Evolutionary conservation across 768 basidiomycete species (phyloP), one percentile per base, ranked within the genome.

Genomic region (Mycena maculata): DNA sequence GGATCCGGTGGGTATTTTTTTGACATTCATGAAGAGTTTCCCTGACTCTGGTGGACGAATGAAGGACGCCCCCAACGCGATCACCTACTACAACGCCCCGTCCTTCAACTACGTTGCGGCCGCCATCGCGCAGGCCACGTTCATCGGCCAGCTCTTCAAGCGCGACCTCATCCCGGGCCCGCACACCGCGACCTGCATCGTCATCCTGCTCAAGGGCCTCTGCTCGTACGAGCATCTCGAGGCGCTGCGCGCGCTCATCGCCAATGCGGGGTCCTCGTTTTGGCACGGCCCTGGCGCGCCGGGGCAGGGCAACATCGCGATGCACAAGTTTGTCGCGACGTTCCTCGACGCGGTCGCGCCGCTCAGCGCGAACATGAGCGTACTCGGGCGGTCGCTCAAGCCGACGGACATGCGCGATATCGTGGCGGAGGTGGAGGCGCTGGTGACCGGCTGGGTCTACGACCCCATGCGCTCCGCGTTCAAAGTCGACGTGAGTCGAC

Each of bases 61-160:
- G 27, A 60, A 74, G 75, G 70, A 75, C 30, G 55, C 54, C 9
- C 36, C 66, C 12, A 47, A 59, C 30, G 70, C 63, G 10, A 72
- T 73, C 44, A 64, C 64, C 38, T 66, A 60, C 48, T 27, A 42
- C 42, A 67, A 70, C 27, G 54, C 62, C 36, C 71, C 70, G 4
- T 67, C 70, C 20, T 53, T 55, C 33, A 69, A 67, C 30, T 73
- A 73, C 49, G 63, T 76, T 27, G 53, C 64, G 5, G 69, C 75
- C n/a, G 73, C 74, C 4, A 59, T 65, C 28, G 52, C 66, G 22
- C 67, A 77, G 22, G 68, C 72, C 39, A 48, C 71, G 1, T 79
- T 79, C 60, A 63, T 77, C 13, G 78, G 76, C 48, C 74, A 78
- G 57, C 69, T 79, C 22, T 77, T 76, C 66, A 61, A 58, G 13